Evolutionary conservation across 2,329 filamentous ascomycete species (phyloP).

Genomic region (Periconia sp.): DNA sequence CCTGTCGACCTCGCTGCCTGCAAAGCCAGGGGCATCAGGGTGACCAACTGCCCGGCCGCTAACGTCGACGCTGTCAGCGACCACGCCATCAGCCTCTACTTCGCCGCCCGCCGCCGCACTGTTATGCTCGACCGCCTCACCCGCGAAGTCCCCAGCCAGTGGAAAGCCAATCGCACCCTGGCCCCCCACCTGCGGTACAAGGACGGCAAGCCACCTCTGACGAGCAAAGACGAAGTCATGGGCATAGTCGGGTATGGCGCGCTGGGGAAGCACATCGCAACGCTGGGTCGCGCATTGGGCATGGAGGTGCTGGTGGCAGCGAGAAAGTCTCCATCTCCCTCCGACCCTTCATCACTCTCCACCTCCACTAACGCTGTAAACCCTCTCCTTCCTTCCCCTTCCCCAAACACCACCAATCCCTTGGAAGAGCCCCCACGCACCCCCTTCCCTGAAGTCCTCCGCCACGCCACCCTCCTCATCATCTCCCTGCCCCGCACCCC

Average conservation of each 20-base stretch:
- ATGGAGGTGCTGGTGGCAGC: slow-evolving; percentile 55
- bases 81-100: slow-evolving; percentile 55
- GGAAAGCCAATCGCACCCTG: slow-evolving; percentile 44
- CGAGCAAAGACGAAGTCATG: slow-evolving; percentile 52
- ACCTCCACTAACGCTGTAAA: not conserved
- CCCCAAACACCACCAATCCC: slow-evolving; percentile 6
- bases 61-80: slow-evolving; percentile 53
- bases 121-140: slow-evolving; percentile 32
- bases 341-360: not conserved
- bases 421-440: slow-evolving; percentile 27
- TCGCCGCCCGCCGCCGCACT: slow-evolving; percentile 48
- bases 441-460: slow-evolving; percentile 42
- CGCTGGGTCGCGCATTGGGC: slow-evolving; percentile 48
- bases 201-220: slow-evolving; percentile 46
- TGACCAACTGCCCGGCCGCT: slow-evolving; percentile 51
- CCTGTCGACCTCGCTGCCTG: slow-evolving; percentile 50
- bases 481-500: slow-evolving; percentile 37
- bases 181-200: slow-evolving; percentile 33
- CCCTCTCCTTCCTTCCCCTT: not conserved
- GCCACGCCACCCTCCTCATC: slow-evolving; percentile 42
- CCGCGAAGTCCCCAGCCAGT: slow-evolving; percentile 39
- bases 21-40: slow-evolving; percentile 46
- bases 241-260: slow-evolving; percentile 55
- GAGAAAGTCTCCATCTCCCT: slow-evolving; percentile 25
- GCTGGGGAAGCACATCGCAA: slow-evolving; percentile 50